These are phyloP conservation scores for Xylaria hypoxylon DNA, from an alignment of 2,329 filamentous ascomycete genomes.

Conservation along the genomic window DNA sequence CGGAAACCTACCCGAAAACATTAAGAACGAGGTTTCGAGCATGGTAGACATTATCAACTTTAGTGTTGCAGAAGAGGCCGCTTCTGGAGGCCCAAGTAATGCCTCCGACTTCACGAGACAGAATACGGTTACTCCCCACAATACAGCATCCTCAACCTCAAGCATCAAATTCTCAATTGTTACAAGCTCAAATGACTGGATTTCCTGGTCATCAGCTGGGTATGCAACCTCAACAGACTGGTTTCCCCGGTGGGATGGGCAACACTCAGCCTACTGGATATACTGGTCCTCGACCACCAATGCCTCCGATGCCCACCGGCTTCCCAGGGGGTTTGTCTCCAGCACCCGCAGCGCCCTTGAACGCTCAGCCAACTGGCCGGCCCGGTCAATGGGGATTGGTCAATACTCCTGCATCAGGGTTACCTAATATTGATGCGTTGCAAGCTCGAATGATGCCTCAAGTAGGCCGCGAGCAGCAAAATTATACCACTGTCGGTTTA, in stretches of 20 bases:
- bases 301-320: slow-evolving; percentile 81
- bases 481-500: slow-evolving; percentile 86
- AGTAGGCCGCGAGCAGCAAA: slow-evolving; percentile 84
- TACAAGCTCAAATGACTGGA: slow-evolving; percentile 76
- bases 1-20: slow-evolving; percentile 78
- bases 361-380: slow-evolving; percentile 91
- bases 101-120: slow-evolving; percentile 75
- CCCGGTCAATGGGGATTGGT: slow-evolving; percentile 99
- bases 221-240: slow-evolving; percentile 76
- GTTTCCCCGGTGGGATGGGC: slow-evolving; percentile 70
- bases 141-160: slow-evolving; percentile 80
- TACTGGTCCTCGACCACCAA: slow-evolving; percentile 80
- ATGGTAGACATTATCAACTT: slow-evolving; percentile 99
- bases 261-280: slow-evolving; percentile 84
- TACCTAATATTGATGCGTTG: slow-evolving; percentile 93
- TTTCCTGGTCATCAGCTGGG: slow-evolving; percentile 69
- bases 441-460: slow-evolving; percentile 98
- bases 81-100: slow-evolving; percentile 68
- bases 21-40: slow-evolving; percentile 97
- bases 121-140: slow-evolving; percentile 62
- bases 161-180: slow-evolving; percentile 74
- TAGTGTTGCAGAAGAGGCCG: slow-evolving; percentile 80
- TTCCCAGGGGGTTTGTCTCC: slow-evolving; percentile 75
- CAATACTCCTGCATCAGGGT: slow-evolving; percentile 86
- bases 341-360: slow-evolving; percentile 68